Base-by-base conservation (phyloP, 106 monocot species). In the Posidonia australis region DNA sequence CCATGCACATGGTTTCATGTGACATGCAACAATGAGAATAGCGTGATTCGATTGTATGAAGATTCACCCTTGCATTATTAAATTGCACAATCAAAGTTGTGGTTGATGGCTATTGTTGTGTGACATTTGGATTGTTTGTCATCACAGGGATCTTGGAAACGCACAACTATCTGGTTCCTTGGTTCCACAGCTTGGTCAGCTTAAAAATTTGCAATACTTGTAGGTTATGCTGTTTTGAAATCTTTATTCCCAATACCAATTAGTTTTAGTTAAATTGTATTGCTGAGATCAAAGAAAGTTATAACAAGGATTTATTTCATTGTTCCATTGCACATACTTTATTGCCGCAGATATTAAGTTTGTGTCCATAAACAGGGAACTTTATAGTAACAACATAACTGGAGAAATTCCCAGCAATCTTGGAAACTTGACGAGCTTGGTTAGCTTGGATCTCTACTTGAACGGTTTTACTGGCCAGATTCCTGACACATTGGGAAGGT, bases 1-100 rank as follows among this genome's bases (percentile, higher is more conserved):
- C 88, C 88, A 57, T 88, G 88, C 66, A 88, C 88, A 46, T 88
- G 88, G 88, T 88, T 88, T 58, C 88, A 88, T 61, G 81, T 88
- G 25, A 84, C 88, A 64, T 88, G 88, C 74, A 77, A 81, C 56
- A 58, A 14, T 63, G 81, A 84, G 19, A 84, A 88, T 65, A 78
- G 71, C 66, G 88, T 88, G 41, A 84, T 79, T 54, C 75, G 88
- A 81, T 78, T 88, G 88, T 88, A 84, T 7, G 60, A 36, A 17
- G 45, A 19, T 32, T 58, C 28, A 44, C 44, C 71, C 20, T 36
- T 67, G 19, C 21, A 18, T n/a, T 54, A 53, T 31, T 20, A 16
- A 17, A 9, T 53, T 20, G 12, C 1, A 25, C 14, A 14, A 0
- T 14, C 10, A 26, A 18, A 36, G 36, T 54, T 54, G 41, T 0